These are phyloP conservation scores for Claviceps africana DNA, from an alignment of 2,329 filamentous ascomycete genomes.

Conservation along the genomic window DNA sequence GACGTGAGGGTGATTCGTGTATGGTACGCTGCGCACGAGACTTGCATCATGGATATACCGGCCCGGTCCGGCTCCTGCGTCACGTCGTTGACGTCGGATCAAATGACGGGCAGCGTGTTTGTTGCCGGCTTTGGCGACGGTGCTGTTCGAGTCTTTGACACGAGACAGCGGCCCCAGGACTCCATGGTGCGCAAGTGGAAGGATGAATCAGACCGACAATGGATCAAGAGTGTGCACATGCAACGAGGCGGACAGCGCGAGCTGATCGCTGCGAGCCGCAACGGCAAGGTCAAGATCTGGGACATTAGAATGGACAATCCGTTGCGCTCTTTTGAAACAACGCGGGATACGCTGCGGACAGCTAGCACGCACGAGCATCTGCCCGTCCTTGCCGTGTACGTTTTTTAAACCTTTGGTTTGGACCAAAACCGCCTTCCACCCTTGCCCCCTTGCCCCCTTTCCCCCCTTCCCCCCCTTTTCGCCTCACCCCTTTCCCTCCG, in stretches of 20 bases:
- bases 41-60: slow-evolving; percentile 85
- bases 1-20: slow-evolving; percentile 91
- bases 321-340: slow-evolving; percentile 59
- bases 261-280: slow-evolving; percentile 76
- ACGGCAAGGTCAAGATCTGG: slow-evolving; percentile 91
- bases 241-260: slow-evolving; percentile 89
- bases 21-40: slow-evolving; percentile 89
- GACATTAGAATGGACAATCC: slow-evolving; percentile 79
- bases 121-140: slow-evolving; percentile 94
- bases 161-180: slow-evolving; percentile 67
- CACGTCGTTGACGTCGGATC: slow-evolving; percentile 88
- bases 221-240: slow-evolving; percentile 94
- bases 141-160: slow-evolving; percentile 86
- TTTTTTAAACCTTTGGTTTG: no score
- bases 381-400: slow-evolving; percentile 87
- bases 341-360: slow-evolving; percentile 65
- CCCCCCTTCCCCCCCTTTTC: neutral
- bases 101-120: slow-evolving; percentile 94
- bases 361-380: slow-evolving; percentile 91
- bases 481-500: neutral
- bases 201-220: slow-evolving; percentile 70
- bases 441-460: no score
- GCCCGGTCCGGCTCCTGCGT: slow-evolving; percentile 91
- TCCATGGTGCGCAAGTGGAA: slow-evolving; percentile 97
- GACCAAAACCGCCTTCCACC: no score